A percentile compares a stretch with the other conserved stretches of the same genome.
phyloP scores from a whole-genome alignment of 345 rosid species.

The Sisymbrium irio region DNA sequence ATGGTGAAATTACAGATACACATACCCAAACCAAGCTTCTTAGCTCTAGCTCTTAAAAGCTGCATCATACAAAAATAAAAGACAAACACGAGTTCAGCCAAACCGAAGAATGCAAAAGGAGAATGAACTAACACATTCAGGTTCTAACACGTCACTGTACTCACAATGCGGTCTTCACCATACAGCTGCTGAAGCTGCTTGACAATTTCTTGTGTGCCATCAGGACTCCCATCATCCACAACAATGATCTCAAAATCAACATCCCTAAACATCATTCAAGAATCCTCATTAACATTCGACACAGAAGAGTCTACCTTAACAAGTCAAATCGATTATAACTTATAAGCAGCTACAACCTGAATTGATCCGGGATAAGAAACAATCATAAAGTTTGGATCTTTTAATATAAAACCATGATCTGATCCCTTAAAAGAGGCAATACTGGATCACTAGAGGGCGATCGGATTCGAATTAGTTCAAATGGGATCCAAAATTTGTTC shows the following conservation, averaged over 20 bases:
- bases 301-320: not conserved
- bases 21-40: constrained; percentile 93
- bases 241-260: constrained; percentile 83
- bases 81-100: constrained; percentile 15
- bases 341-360: not conserved
- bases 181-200: constrained; percentile 76
- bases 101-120: not conserved
- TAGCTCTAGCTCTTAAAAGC: constrained; percentile 81
- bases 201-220: constrained; percentile 88
- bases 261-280: constrained; percentile 44
- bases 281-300: not conserved
- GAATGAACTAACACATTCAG: not conserved
- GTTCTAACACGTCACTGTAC: constrained; percentile 29
- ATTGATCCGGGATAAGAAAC: constrained; percentile 13
- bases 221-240: constrained; percentile 98
- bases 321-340: not conserved
- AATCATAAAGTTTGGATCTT: constrained; percentile 11
- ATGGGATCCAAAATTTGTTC: too few relatives aligned
- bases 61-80: constrained; percentile 36
- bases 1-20: constrained; percentile 15
- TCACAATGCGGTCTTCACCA: constrained; percentile 76
- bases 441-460: not conserved
- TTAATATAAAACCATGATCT: not conserved
- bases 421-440: not conserved
- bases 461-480: constrained; percentile 18